These are phyloP conservation scores for Cryphonectria japonica DNA, from an alignment of 2,329 filamentous ascomycete species.

Conservation along the genomic window DNA sequence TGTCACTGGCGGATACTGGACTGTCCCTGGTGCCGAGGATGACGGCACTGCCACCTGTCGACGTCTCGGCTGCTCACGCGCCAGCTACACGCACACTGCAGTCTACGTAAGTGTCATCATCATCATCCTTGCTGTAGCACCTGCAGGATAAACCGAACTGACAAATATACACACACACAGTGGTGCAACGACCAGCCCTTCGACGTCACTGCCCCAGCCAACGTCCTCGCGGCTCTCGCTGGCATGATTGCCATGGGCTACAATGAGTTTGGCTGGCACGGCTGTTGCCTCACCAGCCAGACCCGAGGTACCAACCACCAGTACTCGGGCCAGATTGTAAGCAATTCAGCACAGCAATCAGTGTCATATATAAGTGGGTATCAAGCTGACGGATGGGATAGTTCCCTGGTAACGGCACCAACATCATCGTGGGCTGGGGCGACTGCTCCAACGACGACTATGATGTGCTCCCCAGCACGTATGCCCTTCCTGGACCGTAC, in stretches of 20 bases:
- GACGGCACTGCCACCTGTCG: background rate
- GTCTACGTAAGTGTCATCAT: background rate
- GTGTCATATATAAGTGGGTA: background rate
- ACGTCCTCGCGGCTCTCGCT: background rate
- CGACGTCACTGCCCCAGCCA: background rate
- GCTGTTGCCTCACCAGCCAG: background rate
- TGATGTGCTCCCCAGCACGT: background rate
- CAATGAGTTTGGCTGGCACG: background rate
- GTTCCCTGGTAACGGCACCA: conserved; percentile 3
- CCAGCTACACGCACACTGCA: background rate
- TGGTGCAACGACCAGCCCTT: conserved; percentile 5
- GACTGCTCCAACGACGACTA: background rate
- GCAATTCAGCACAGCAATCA: background rate
- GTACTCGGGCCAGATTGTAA: conserved; percentile 4
- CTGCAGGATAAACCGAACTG: background rate
- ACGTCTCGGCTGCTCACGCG: background rate
- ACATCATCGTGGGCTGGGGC: background rate
- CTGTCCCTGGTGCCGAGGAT: background rate
- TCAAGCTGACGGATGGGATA: background rate
- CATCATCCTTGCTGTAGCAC: too few species aligned
- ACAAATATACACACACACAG: background rate
- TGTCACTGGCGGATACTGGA: background rate
- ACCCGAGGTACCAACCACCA: background rate
- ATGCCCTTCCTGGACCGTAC: background rate
- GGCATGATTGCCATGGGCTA: conserved; percentile 1